phyloP scores from a whole-genome alignment of 176 grass and related monocot genomes.

The Cenchrus purpureus region DNA sequence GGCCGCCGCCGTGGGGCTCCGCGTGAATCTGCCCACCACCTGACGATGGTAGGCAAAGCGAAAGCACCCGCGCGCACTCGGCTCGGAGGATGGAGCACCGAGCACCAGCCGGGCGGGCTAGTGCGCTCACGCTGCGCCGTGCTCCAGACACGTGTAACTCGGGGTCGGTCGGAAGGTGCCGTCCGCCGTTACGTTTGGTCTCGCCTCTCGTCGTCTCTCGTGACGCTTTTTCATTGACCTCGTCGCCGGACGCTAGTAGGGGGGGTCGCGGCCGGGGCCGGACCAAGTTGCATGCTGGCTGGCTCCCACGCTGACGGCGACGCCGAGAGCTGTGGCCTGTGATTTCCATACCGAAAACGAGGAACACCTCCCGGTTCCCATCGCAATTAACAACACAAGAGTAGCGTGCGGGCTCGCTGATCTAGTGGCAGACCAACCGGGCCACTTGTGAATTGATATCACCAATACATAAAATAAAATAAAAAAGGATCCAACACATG shows the following conservation, averaged over 20 bases:
- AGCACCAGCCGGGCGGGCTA: not conserved
- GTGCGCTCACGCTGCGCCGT: not conserved
- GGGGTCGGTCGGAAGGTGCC: not conserved
- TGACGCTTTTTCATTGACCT: constrained; percentile 26
- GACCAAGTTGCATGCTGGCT: not conserved
- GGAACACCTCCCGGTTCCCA: not conserved
- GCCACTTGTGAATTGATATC: not conserved
- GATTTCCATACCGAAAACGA: constrained; percentile 40
- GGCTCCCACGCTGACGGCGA: not conserved
- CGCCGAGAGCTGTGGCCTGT: not conserved
- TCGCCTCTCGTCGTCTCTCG: not conserved
- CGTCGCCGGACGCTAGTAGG: not conserved
- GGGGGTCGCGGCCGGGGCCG: not conserved
- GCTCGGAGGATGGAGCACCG: not conserved
- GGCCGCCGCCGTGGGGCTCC: not conserved
- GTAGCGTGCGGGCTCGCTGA: not conserved
- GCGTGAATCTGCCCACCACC: not conserved
- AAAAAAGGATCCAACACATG: not conserved
- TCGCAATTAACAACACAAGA: not conserved
- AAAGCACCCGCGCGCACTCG: not conserved
- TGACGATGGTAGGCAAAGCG: not conserved
- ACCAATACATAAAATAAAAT: not conserved
- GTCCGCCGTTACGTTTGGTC: not conserved
- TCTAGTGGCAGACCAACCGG: too few relatives aligned
- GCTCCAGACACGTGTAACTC: constrained; percentile 35